phyloP scores from a whole-genome alignment of 768 basidiomycete species.

The Termitomyces sp. region DNA sequence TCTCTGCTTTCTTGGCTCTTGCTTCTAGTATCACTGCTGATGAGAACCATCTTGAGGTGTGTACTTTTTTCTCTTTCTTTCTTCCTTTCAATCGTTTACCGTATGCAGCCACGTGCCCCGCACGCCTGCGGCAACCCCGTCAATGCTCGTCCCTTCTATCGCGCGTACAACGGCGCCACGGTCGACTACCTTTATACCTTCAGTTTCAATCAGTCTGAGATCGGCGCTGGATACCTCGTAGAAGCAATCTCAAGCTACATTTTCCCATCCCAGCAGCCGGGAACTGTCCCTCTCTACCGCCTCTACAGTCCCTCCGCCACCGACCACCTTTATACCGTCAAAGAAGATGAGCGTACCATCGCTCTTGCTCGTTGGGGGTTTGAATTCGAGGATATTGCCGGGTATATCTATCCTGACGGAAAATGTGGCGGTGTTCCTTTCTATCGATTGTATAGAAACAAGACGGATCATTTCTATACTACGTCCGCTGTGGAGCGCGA shows the following conservation, averaged over 20 bases:
- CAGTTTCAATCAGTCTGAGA: background rate
- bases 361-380: slow-evolving; percentile 8
- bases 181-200: slow-evolving; percentile 15
- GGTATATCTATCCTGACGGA: slow-evolving; percentile 14
- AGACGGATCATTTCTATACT: slow-evolving; percentile 25
- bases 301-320: slow-evolving; percentile 8
- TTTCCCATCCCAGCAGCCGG: background rate
- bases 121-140: background rate
- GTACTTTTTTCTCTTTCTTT: too few species aligned
- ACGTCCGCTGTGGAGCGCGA: too few species aligned
- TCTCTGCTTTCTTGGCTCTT: too few species aligned
- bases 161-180: background rate
- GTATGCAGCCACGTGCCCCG: too few species aligned
- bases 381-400: slow-evolving; percentile 15
- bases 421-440: slow-evolving; percentile 13
- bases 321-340: slow-evolving; percentile 22
- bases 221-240: background rate
- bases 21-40: too few species aligned
- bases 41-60: too few species aligned
- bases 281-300: slow-evolving; percentile 14
- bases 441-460: slow-evolving; percentile 20
- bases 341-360: slow-evolving; percentile 2
- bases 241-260: slow-evolving; percentile 13
- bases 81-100: too few species aligned
- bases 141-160: background rate